Base-by-base conservation (phyloP, 331 rosid genomes). In the Arachis monticola region DNA sequence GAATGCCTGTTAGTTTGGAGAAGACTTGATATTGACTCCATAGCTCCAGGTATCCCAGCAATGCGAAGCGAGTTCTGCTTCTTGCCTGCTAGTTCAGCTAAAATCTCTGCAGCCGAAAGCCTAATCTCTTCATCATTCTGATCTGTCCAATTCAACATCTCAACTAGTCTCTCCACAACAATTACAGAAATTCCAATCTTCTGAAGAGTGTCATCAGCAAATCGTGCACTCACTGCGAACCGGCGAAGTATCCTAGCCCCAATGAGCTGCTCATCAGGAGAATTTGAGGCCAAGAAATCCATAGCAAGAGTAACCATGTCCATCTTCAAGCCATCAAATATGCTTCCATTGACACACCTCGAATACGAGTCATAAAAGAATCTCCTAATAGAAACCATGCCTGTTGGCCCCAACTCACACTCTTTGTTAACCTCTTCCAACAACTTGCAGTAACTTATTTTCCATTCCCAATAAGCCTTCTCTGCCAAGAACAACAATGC, bases 351-450 rank as follows among this genome's bases (percentile, higher is more conserved):
- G 60, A 95, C 82, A 74, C 98, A 95, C 73, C 90, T 94, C 12
- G 97, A 90, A 82, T 95, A 95, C 5, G 99, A 88, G 79, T 92
- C 99, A 64, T 92, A 95, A 56, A 95, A 95, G 86, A 95, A 95
- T 65, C 98, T 86, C 67, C 80, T 88, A 22, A 84, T 88, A 0
- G 99, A 87, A 45, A 87, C 72, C 84, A 85, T 64, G 30, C 97
- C 98, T 2, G 85, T 69, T 67, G 88, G 80, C 52, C 93, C 98
- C 62, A 95, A 62, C 67, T 86, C 91, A n/a, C 93, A 89, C 69
- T 95, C 98, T 17, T 50, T 60, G 61, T 80, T 89, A 61, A 95
- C 97, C 73, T 86, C 87, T 7, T 95, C 91, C 84, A 95, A 72
- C 30, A 95, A 46, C 44, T 83, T 89, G 57, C 91, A 77, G 69